Base-by-base conservation (phyloP, 768 basidiomycete species). In the Chalciporus pseudorubinellus region DNA sequence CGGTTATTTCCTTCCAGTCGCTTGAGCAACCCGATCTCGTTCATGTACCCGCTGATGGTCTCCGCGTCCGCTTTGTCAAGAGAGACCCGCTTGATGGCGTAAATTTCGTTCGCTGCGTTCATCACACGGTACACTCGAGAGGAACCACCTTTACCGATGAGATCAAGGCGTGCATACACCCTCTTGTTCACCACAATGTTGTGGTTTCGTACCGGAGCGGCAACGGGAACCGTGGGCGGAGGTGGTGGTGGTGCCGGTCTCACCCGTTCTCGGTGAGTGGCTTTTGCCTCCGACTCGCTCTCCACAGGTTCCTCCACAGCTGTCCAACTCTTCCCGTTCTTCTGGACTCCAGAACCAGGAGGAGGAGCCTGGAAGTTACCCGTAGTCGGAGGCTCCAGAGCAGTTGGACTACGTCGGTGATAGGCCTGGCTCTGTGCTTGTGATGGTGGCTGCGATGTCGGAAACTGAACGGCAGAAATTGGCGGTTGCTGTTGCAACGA, bases 101-200 rank as follows among this genome's bases (percentile, higher is more conserved):
- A 92, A 31, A 98, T 76, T 62, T 89, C 85, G 59, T 81, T 89
- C 41, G 79, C 74, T 36, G 79, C 73, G 64, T 82, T 89, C 65
- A 98, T 77, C 8, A 97, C 94, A 20, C 92, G 87, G 68, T 86
- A 99, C 36, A 99, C 95, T 43, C 90, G 87, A n/a, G 94, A 97
- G 9, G 93, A 88, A 0, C 95, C 95, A 39, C 95, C 95, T 62
- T 87, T 91, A 36, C 95, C 95, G 48, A 98, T 85, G 71, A 91
- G 76, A 64, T 93, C 91, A 3, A 98, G 77, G 2, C 92, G 84
- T 24, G 85, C 85, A 56, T 98, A 98, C 0, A 78, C 69, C 60
- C 83, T 87, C 66, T 84, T 89, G 74, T 95, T 95, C 10, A 69
- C 67, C 41, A 67, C 61, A 34, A 69, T 70, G 34, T 71, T 70